Conservation (phyloP, 331 rosid species). For the Phaseolus coccineus region DNA sequence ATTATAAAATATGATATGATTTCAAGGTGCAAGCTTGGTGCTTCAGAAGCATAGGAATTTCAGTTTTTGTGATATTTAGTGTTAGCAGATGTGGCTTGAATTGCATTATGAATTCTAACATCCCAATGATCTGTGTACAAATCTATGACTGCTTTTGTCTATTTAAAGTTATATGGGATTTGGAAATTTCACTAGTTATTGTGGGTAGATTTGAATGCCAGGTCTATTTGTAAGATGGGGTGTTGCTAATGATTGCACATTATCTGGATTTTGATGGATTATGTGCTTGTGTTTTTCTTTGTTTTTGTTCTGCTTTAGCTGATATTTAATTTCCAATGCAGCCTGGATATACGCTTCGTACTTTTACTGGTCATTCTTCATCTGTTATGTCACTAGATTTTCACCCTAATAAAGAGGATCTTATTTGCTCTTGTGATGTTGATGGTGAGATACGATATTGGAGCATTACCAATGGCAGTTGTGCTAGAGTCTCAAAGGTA, state of each 20-base stretch:
- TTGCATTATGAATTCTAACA: constrained; percentile 17
- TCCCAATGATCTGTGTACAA: not conserved
- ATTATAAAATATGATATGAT: not conserved
- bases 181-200: not conserved
- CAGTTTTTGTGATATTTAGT: not conserved
- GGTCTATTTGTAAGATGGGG: constrained; percentile 19
- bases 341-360: constrained; percentile 88
- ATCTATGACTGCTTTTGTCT: constrained; percentile 18
- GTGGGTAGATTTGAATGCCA: not conserved
- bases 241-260: not conserved
- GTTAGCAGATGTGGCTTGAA: not conserved
- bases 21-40: constrained; percentile 1
- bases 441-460: constrained; percentile 96
- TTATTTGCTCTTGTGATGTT: constrained; percentile 87
- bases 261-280: not conserved
- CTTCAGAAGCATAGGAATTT: not conserved
- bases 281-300: not conserved
- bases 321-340: constrained; percentile 52
- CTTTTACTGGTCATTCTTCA: constrained; percentile 77
- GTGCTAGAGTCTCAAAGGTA: constrained; percentile 74
- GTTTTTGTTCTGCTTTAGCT: constrained; percentile 32
- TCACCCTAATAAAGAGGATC: constrained; percentile 94
- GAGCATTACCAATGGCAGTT: constrained; percentile 89
- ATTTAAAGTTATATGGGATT: not conserved
- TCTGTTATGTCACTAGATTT: constrained; percentile 90